These are phyloP conservation scores for Pyrus hybrid DNA, from an alignment of 331 rosid genomes.

Conservation along the genomic window DNA sequence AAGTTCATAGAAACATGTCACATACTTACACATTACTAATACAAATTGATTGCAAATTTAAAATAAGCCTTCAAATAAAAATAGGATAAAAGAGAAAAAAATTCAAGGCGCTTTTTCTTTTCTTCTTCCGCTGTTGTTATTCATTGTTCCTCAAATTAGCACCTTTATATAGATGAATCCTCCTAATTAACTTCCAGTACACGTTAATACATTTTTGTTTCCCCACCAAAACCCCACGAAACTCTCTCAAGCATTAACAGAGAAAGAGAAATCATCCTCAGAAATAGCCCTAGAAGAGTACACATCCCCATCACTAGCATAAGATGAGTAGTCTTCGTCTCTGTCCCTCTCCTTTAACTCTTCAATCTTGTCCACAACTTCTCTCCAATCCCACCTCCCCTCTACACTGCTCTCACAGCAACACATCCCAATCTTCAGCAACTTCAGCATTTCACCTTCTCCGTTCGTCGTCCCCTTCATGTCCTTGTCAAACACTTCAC, in stretches of 20 bases:
- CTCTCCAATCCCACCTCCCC: slow-evolving; percentile 51
- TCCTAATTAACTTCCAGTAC: not conserved
- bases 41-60: not conserved
- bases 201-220: not conserved
- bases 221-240: not conserved
- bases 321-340: slow-evolving; percentile 39
- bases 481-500: slow-evolving; percentile 63
- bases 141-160: not conserved
- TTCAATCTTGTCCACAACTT: slow-evolving; percentile 52
- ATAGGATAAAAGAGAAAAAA: not conserved
- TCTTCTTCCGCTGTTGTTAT: not conserved
- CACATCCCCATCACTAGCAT: slow-evolving; percentile 49
- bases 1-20: not conserved
- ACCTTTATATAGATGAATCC: not conserved
- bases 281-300: slow-evolving; percentile 29
- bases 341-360: slow-evolving; percentile 50
- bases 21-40: not conserved
- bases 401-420: slow-evolving; percentile 53
- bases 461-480: slow-evolving; percentile 25
- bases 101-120: not conserved
- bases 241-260: not conserved
- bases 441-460: slow-evolving; percentile 65
- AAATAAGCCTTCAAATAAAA: not conserved
- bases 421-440: slow-evolving; percentile 61
- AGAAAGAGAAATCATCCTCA: slow-evolving; percentile 57